Evolutionary conservation across 306 rosid genomes (phyloP).

Genomic region (Rubus idaeus): DNA sequence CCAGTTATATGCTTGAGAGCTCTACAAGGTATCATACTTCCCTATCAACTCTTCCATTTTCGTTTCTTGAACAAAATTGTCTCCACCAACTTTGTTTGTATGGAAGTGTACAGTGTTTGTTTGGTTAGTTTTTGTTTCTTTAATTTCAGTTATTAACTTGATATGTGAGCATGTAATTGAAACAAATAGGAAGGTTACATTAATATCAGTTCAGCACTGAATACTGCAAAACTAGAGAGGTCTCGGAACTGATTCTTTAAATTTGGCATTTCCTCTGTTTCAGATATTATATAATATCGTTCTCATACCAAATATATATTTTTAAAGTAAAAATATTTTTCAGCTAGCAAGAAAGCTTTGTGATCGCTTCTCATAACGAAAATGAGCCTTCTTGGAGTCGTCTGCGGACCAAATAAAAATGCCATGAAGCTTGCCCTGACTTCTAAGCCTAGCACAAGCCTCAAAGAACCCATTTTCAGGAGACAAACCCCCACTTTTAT

Average conservation of each 20-base stretch:
- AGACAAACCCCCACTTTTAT: slow-evolving; percentile 23
- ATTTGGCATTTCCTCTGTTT: background rate
- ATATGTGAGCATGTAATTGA: background rate
- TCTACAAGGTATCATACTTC: slow-evolving; percentile 1
- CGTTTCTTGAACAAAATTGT: background rate
- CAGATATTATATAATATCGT: background rate
- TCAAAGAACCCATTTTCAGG: slow-evolving; percentile 32
- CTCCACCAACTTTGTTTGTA: background rate
- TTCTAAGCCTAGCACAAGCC: slow-evolving; percentile 24
- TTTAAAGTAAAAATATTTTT: too few species aligned
- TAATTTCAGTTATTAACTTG: background rate
- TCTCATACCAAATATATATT: too few species aligned
- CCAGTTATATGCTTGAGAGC: background rate
- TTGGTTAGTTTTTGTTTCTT: background rate
- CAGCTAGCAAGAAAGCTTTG: slow-evolving; percentile 19
- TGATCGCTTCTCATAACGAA: slow-evolving; percentile 28
- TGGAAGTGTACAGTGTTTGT: background rate
- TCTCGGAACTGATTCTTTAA: background rate
- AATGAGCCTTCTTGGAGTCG: slow-evolving; percentile 14
- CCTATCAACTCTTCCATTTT: background rate
- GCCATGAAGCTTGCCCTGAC: slow-evolving; percentile 21
- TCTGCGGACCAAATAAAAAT: slow-evolving; percentile 33
- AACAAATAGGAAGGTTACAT: background rate
- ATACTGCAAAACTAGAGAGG: background rate
- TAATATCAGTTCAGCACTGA: background rate